Evolutionary conservation across 768 basidiomycete species (phyloP), one percentile per base, ranked within the genome.

Genomic region (Termitomyces eurrhizus): DNA sequence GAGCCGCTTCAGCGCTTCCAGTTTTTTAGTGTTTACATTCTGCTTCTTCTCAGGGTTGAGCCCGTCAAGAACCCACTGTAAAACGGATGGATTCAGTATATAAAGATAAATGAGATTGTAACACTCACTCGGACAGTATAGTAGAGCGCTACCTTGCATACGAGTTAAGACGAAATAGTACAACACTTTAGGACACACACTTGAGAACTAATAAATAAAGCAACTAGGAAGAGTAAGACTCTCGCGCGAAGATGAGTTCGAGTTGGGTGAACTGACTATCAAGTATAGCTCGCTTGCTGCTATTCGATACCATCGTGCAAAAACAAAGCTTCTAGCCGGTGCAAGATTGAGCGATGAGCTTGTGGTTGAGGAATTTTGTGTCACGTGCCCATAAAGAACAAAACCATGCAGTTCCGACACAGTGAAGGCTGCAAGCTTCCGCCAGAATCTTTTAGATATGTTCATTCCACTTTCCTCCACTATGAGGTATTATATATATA

Each of bases 131-230:
- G 79, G 62, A 91, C 77, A 35, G 90, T 87, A 70, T 91, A 92
- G 70, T 87, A 92, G 63, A 87, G 73, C 37, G 90, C 91, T 73
- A 86, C 87, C 90, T 93, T 83, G 62, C 67, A 67, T 68, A 21
- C 35, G 63, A 48, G 62, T 69, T 72, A 62, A 71, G 62, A 54
- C 62, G 52, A 51, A 14, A 51, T 62, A 57, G 36, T 32, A 54
- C 32, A 50, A 50, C 45, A 36, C 45, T 60, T 58, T 39, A 56
- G 61, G 52, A 48, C 56, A 75, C 78, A 66, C 73, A 81, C 80
- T 78, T 81, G 79, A 72, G 79, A 81, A 33, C 79, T 79, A 58
- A 80, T 65, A 62, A 81, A 81, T 51, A 81, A 68, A 2, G 82
- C 83, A 63, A 84, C 84, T 85, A 63, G 35, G 18, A 56, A 7